Evolutionary conservation across 441 rosid genomes (phyloP).

Genomic region (Pelargonium myrrhifolium): DNA sequence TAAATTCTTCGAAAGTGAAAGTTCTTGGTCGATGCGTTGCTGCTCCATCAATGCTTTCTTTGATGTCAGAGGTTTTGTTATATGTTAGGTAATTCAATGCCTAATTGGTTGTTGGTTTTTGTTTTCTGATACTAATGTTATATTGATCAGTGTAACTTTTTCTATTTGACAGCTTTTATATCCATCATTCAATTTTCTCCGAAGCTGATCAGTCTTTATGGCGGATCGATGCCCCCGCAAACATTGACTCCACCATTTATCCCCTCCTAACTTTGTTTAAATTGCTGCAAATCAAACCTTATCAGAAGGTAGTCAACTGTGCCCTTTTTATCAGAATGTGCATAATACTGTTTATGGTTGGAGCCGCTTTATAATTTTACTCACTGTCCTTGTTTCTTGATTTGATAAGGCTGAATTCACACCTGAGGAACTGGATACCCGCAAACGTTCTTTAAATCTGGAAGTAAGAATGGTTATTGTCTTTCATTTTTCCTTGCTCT

Average conservation of each 20-base stretch:
- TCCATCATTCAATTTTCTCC: constrained; percentile 46
- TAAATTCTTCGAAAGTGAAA: constrained; percentile 40
- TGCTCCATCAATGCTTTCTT: constrained; percentile 36
- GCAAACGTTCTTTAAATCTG: constrained; percentile 39
- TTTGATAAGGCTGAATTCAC: constrained; percentile 47
- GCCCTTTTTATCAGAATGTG: constrained; percentile 6
- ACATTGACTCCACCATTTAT: constrained; percentile 34
- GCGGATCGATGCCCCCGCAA: constrained; percentile 44
- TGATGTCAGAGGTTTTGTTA: constrained; percentile 50
- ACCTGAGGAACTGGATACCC: constrained; percentile 48
- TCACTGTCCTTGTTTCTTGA: not conserved
- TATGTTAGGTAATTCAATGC: constrained; percentile 42
- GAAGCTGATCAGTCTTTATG: constrained; percentile 36
- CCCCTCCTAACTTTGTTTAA: constrained; percentile 50
- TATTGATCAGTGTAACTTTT: not conserved
- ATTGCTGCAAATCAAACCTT: constrained; percentile 43
- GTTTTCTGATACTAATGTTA: not conserved
- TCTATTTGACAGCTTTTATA: constrained; percentile 44
- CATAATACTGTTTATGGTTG: not conserved
- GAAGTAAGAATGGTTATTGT: constrained; percentile 28
- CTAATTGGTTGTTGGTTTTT: not conserved
- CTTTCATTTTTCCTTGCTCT: not conserved
- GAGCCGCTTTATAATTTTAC: not conserved
- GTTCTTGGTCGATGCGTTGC: constrained; percentile 50
- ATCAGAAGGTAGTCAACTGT: constrained; percentile 32